Evolutionary conservation across 805 yeast genomes (phyloP), one percentile per base, ranked within the genome.

Genomic region (Metschnikowia amazonensis): DNA sequence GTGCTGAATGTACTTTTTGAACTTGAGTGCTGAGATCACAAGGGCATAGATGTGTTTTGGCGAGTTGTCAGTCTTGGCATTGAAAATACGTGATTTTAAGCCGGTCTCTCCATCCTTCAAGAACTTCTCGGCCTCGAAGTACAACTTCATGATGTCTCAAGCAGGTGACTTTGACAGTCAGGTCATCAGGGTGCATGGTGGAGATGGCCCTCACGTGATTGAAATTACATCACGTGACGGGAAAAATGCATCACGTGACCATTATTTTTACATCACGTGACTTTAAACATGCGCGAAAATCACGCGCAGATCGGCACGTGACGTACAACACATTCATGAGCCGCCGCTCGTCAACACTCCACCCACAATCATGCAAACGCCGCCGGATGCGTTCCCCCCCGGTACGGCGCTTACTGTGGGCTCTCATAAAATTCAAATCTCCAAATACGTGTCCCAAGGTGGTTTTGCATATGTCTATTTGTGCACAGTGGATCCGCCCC

Each of bases 381-480:
- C 85, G 5, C 74, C 80, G 7, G 73, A 73, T 49, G 80, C 87
- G 6, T 87, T 84, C 58, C 65, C 75, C 9, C 86, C 94, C 7
- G 96, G 96, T 4, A 86, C 94, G 3, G 68, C 69, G 49, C 72
- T 90, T 51, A 79, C 89, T 2, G 96, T 89, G 30, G 97, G 97
- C 9, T 77, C 90, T 4, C 96, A 90, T 65, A 70, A 72, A 42
- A 85, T 82, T n/a, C 67, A 72, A 37, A 78, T 89, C 56, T 73
- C 76, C 51, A 76, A 82, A 53, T 90, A 86, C 67, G 69, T 90
- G 35, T 84, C 95, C 5, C 84, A 84, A 59, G 98, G 94, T 38
- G 99, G 99, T 11, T 94, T 88, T 73, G 98, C 99, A 9, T 95
- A 87, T 62, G 97, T 94, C 4, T 94, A 94, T 64, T 78, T 85